Evolutionary conservation across 345 rosid genomes (phyloP), one percentile per base, ranked within the genome.

Genomic region (Combretum micranthum): DNA sequence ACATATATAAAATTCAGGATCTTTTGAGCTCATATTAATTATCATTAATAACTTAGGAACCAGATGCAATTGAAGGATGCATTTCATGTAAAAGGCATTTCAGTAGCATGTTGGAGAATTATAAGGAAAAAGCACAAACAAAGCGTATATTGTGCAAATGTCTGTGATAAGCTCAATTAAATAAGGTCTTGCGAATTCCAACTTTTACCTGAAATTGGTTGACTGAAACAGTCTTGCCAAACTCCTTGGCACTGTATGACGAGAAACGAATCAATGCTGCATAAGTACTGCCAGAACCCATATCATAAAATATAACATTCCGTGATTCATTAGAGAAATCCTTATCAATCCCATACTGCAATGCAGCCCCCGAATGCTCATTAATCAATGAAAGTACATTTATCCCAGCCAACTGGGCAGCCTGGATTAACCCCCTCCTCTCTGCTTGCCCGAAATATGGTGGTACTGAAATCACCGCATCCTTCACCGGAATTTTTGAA

Each of bases 301-400:
- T 94, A 61, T 94, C 99, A 67, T 87, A 94, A 51, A 94, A 94
- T 23, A 94, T 56, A 46, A 90, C 99, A 76, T 94, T 79, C 60
- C 96, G 79, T 8, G 99, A 85, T 32, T 64, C 92, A 56, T 94
- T 94, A 1, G 88, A 70, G 50, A 94, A 94, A 72, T 94, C 90
- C 74, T 94, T 94, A 66, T 87, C 97, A 63, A 94, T 94, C 65
- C 97, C 97, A 65, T 94, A 94, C 77, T 94, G 99, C 75, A 94
- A 85, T 14, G 99, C 99, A 0, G 96, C 99, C 47, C 97, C 97
- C 0, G 97, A 82, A 65, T 85, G 96, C 76, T 94, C 99, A 64
- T 90, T 83, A 32, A 74, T 70, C 70, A 94, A 60, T 0, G 96
- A 76, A 55, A 94, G 91, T 47, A 84, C 96, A 71, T 87, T 94